Base-by-base conservation (phyloP, 768 basidiomycete genomes). In the Lactifluus rugatus region DNA sequence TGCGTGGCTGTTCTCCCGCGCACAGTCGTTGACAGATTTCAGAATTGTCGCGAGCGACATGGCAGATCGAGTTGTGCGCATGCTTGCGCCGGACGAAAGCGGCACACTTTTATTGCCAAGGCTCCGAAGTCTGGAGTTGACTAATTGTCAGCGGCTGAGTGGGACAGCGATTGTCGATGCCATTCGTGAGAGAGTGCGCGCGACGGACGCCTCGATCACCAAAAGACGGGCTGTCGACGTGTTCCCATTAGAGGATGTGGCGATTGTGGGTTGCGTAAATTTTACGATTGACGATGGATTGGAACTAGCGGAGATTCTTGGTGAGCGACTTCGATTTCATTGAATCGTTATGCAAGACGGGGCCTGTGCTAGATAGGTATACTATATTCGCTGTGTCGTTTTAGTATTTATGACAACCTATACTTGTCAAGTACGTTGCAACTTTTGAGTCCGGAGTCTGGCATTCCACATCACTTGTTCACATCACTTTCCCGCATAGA, bases 31-130 rank as follows among this genome's bases (percentile, higher is more conserved):
- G 48, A 78, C 79, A 64, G 78, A 81, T 49, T 90, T 90, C 68
- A 75, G 78, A 48, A 89, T 90, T 64, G 81, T 84, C 55, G 87
- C 84, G 23, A 89, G 86, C 9, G 88, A 90, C 69, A 85, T 89
- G 87, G 85, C 85, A 26, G 76, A 89, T 71, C 80, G 73, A 41
- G 88, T 89, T 57, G 74, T 89, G 42, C 69, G 71, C 32, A 73
- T 87, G 60, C 72, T 90, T 23, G 74, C 73, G 44, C 84, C 84
- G 37, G 60, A 59, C n/a, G 36, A 45, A 10, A 47, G 57, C 14
- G 63, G 64, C 51, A 48, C 39, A 13, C 65, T 85, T 50, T 75
- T 84, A 31, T 68, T 88, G 23, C 86, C 85, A 26, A 72, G 68
- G 54, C 73, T 89, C 52, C 68, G 71, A 32, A 72, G 70, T 32